phyloP scores from a whole-genome alignment of 768 basidiomycete species.

The Psilocybe azurescens region DNA sequence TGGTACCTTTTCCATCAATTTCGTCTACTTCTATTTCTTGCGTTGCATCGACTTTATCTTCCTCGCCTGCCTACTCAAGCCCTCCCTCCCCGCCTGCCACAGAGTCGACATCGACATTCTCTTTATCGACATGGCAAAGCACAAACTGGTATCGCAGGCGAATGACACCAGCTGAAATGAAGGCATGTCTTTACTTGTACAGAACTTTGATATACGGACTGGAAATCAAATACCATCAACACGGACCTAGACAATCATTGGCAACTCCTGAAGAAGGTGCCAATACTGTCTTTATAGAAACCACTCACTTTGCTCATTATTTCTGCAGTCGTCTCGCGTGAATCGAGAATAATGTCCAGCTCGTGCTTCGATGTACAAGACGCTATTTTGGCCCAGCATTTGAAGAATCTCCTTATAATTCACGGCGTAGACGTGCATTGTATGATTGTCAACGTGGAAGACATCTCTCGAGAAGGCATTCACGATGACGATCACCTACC shows the following conservation, averaged over 20 bases:
- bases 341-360: not conserved
- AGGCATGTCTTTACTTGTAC: constrained; percentile 12
- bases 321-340: not conserved
- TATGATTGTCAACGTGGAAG: constrained; percentile 9
- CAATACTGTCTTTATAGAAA: not conserved
- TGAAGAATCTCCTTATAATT: constrained; percentile 9
- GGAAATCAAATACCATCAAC: constrained; percentile 7
- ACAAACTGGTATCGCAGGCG: not conserved
- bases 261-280: not conserved
- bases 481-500: not conserved
- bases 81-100: not conserved
- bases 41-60: not conserved
- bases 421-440: constrained; percentile 6
- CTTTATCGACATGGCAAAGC: not conserved
- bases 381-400: constrained; percentile 16
- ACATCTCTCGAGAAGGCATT: constrained; percentile 9
- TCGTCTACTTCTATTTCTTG: not conserved
- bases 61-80: not conserved
- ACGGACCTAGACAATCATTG: not conserved
- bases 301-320: not conserved
- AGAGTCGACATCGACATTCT: not conserved
- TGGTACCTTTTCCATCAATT: not conserved
- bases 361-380: constrained; percentile 21
- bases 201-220: constrained; percentile 21
- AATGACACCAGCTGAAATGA: constrained; percentile 6